A percentile compares a stretch with the other conserved stretches of the same genome.
Evolutionary conservation across 1,284 basidiomycete species (phyloP).

Genomic region (Naganishia sp.): DNA sequence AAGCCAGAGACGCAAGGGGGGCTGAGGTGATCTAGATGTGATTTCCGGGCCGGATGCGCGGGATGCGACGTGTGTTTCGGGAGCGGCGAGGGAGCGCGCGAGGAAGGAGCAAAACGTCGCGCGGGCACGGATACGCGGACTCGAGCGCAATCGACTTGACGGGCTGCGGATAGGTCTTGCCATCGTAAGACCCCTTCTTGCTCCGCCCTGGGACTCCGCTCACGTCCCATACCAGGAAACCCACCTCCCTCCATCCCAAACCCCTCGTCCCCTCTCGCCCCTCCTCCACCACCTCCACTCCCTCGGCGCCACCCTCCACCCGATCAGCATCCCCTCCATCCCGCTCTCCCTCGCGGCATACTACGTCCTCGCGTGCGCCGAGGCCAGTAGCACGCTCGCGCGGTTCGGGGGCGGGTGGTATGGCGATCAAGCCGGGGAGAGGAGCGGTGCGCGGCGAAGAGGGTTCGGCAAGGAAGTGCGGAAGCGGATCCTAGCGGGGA

Average conservation of each 20-base stretch:
- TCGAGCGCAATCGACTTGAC: conserved; percentile 37
- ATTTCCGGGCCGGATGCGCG: conserved; percentile 67
- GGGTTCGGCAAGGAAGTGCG: conserved; percentile 85
- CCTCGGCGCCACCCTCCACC: conserved; percentile 68
- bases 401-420: conserved; percentile 80
- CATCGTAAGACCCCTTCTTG: conserved; percentile 50
- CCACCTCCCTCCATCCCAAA: conserved; percentile 59
- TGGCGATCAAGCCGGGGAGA: conserved; percentile 58
- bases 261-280: conserved; percentile 56
- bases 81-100: conserved; percentile 53
- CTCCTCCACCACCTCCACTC: conserved; percentile 59
- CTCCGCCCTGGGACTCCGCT: no score
- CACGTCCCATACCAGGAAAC: conserved; percentile 63
- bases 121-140: conserved; percentile 28
- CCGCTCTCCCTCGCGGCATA: conserved; percentile 84
- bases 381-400: conserved; percentile 90
- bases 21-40: conserved; percentile 57
- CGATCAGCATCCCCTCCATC: conserved; percentile 77
- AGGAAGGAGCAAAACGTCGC: conserved; percentile 27
- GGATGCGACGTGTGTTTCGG: conserved; percentile 74
- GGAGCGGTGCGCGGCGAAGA: conserved; percentile 62
- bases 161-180: conserved; percentile 67
- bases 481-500: conserved; percentile 86
- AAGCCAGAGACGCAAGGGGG: no score
- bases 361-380: conserved; percentile 91